Evolutionary conservation across 1,284 basidiomycete genomes (phyloP), one percentile per base, ranked within the genome.

Genomic region (Kalmanozyma brasiliensis): DNA sequence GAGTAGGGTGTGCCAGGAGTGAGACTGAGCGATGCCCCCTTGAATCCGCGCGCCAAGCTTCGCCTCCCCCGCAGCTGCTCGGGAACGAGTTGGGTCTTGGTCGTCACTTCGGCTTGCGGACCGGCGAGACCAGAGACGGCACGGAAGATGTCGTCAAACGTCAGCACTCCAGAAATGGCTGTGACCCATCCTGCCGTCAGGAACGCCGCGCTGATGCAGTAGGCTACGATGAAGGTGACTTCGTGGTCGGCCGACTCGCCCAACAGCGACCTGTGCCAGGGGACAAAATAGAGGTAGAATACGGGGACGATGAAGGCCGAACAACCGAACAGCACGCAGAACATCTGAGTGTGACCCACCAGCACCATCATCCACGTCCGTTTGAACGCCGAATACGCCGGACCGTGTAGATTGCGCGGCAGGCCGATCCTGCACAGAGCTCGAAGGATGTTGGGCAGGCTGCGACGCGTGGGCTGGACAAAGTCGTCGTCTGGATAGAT

Each of bases 301-400:
- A 19, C 43, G 42, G 29, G 4, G 17, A 16, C 13, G 38, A 47
- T 1, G 32, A n/a, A 8, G 6, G 19, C 1, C 3, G 32, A 26
- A 1, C n/a, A 44, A 10, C 22, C 44, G 6, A 41, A 14, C 10
- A 55, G 20, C n/a, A 47, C 3, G 8, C n/a, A 20, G n/a, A 55
- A 6, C 2, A 36, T n/a, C 14, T 55, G 52, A 1, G 23, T 24
- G 20, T 55, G 52, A 5, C 52, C 52, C 3, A 55, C 19, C 44
- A 55, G 47, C 14, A 36, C 30, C 52, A 55, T 36, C 52, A 55
- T 55, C 52, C 52, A 55, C 37, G 32, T 41, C 33, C 36, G 47
- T 17, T 42, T 55, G 33, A 47, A 55, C 4, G 44, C 52, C 10
- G 26, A n/a, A 29, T 47, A 55, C n/a, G 19, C 8, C 1, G n/a